Conservation (phyloP, 176 grass and related monocot species). For the Tillandsia leiboldiana region DNA sequence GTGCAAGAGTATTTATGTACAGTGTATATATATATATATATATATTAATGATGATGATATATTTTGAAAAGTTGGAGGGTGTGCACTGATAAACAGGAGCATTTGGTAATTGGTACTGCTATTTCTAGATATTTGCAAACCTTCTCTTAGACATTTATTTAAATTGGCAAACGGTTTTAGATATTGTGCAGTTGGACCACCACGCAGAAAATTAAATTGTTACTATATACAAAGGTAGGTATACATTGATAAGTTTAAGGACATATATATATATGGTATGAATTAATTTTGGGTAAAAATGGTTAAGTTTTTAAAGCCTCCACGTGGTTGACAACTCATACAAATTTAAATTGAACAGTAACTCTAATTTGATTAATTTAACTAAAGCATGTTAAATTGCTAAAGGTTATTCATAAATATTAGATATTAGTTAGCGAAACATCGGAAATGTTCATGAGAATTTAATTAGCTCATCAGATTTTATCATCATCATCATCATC, state of each 20-base stretch:
- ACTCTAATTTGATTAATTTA: background rate
- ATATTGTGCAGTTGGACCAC: background rate
- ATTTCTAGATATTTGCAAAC: background rate
- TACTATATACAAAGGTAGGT: background rate
- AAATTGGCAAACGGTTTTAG: background rate
- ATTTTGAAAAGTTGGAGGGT: no score
- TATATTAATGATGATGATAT: no score
- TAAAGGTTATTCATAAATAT: no score
- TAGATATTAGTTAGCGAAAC: no score
- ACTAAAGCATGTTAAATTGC: no score
- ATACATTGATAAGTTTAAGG: background rate
- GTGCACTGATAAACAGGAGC: background rate
- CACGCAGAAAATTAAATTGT: background rate
- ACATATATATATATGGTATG: background rate
- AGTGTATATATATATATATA: no score
- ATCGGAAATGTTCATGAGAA: no score
- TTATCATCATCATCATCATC: no score
- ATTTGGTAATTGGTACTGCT: background rate
- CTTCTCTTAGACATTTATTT: background rate
- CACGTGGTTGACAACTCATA: background rate
- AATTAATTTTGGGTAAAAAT: background rate
- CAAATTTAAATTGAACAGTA: background rate
- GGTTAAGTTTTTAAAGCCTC: background rate
- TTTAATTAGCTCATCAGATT: no score
- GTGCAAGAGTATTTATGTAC: no score